These are phyloP conservation scores for Phaffia australis DNA, from an alignment of 768 basidiomycete species.

Conservation along the genomic window DNA sequence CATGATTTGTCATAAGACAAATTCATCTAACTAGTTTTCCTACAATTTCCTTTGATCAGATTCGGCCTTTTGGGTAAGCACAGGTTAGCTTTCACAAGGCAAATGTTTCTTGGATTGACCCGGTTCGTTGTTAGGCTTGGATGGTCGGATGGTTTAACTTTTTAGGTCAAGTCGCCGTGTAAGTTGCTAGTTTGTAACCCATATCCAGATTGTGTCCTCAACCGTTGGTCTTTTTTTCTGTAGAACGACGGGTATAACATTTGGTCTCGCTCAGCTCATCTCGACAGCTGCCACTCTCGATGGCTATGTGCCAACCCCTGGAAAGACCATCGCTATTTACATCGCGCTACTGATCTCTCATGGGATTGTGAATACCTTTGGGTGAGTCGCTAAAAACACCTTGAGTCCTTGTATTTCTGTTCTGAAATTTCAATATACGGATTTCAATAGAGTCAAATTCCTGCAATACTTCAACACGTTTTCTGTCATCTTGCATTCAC, in stretches of 20 bases:
- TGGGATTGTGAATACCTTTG: constrained; percentile 61
- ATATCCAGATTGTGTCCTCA: constrained; percentile 32
- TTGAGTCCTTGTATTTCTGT: constrained; percentile 29
- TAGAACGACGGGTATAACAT: constrained; percentile 44
- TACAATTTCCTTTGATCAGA: not conserved
- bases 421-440: too few relatives aligned
- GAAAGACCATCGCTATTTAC: constrained; percentile 56
- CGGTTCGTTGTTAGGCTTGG: constrained; percentile 44
- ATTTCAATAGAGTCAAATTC: too few relatives aligned
- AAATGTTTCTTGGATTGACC: too few relatives aligned
- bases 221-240: not conserved
- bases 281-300: constrained; percentile 54
- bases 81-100: too few relatives aligned
- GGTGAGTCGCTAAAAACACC: constrained; percentile 54
- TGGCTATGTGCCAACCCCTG: constrained; percentile 51
- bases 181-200: constrained; percentile 51
- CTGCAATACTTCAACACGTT: not conserved
- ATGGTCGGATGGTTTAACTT: constrained; percentile 46
- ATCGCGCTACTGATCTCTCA: constrained; percentile 59
- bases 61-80: constrained; percentile 42
- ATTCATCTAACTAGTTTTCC: too few relatives aligned
- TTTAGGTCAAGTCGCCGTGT: constrained; percentile 55
- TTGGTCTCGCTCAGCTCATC: constrained; percentile 42
- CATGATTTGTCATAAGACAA: too few relatives aligned
- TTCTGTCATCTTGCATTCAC: constrained; percentile 48